phyloP scores from a whole-genome alignment of 139 green algal species.

The Dunaliella primolecta region DNA sequence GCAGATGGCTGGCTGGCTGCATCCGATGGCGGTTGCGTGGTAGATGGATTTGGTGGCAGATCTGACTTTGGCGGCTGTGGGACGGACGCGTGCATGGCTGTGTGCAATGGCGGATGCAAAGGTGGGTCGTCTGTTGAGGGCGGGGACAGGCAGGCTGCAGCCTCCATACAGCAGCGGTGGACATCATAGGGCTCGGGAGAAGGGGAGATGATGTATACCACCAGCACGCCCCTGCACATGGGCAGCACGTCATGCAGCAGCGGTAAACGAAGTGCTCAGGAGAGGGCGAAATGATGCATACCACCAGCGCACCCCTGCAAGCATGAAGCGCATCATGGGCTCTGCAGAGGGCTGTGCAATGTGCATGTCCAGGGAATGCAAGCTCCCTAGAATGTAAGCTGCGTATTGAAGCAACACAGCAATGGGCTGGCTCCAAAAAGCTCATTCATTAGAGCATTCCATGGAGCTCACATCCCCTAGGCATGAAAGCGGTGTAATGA shows the following conservation, averaged over 20 bases:
- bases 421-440: too few relatives aligned
- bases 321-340: not conserved
- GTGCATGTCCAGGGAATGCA: too few relatives aligned
- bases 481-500: not conserved
- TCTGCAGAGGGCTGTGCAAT: not conserved
- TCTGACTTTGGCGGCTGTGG: not conserved
- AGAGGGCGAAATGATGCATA: not conserved
- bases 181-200: not conserved
- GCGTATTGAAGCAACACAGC: not conserved
- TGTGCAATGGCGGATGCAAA: not conserved
- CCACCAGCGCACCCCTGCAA: not conserved
- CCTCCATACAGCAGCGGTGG: not conserved
- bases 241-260: not conserved
- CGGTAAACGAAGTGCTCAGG: not conserved
- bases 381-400: too few relatives aligned
- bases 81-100: not conserved
- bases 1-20: too few relatives aligned
- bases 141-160: not conserved
- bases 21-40: not conserved
- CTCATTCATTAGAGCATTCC: not conserved
- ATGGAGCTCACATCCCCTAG: not conserved
- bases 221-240: not conserved
- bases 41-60: not conserved
- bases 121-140: not conserved
- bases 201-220: not conserved